Percentiles rank a stretch among this genome's conserved stretches.
phyloP scores from a whole-genome alignment of 148 eudicot genomes.

The Chenopodium suecicum region DNA sequence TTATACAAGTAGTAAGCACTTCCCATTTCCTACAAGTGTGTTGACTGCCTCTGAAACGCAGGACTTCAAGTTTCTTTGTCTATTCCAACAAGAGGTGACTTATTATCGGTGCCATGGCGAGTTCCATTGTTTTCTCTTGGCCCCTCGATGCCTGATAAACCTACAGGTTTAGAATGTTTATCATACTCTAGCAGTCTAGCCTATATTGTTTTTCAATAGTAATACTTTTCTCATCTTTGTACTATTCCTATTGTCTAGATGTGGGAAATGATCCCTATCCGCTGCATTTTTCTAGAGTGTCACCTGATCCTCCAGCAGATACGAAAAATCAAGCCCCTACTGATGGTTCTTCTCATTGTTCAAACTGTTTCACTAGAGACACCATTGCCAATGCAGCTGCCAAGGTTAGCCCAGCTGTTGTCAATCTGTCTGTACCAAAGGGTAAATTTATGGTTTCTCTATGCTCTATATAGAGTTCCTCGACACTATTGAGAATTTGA shows the following conservation, averaged over 20 bases:
- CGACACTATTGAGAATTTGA: conserved; percentile 1
- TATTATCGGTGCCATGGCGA: conserved; percentile 43
- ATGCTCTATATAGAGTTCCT: conserved; percentile 10
- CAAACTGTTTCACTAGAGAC: conserved; percentile 64
- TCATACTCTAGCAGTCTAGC: not conserved
- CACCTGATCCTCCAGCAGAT: conserved; percentile 44
- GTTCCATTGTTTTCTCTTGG: conserved; percentile 32
- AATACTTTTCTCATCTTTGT: conserved; percentile 5
- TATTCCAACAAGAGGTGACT: conserved; percentile 37
- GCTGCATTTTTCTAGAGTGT: conserved; percentile 43
- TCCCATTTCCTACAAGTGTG: not conserved
- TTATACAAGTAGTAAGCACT: not conserved
- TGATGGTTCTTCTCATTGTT: conserved; percentile 46
- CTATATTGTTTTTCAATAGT: not conserved
- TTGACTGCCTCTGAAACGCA: not conserved
- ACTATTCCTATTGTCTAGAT: conserved; percentile 26
- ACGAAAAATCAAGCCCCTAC: conserved; percentile 38
- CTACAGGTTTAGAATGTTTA: not conserved
- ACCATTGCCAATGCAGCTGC: conserved; percentile 91
- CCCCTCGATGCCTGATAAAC: conserved; percentile 39
- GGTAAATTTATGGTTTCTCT: conserved; percentile 37
- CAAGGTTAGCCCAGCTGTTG: conserved; percentile 87
- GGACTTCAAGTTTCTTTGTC: conserved; percentile 36
- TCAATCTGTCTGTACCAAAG: conserved; percentile 74
- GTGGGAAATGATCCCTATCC: conserved; percentile 43